Base-by-base conservation (phyloP, 768 basidiomycete species). In the Boletellus ananiceps region DNA sequence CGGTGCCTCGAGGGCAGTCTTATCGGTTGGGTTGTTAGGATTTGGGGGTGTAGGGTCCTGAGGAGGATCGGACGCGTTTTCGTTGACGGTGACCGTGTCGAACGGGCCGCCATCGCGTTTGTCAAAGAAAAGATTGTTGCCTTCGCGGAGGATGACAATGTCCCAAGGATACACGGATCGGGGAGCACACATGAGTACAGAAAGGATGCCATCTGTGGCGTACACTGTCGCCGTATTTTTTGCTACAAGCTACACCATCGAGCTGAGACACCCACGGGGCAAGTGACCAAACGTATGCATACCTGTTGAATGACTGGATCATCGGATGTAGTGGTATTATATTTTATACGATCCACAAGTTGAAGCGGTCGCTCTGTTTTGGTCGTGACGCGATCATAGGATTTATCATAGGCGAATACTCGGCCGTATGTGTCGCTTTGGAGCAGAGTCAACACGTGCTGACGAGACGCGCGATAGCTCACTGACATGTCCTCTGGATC, bases 131-230 rank as follows among this genome's bases (percentile, higher is more conserved):
- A 99, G 72, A 64, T 84, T 89, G 73, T 93, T 84, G 36, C 93
- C 94, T 64, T 96, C 93, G 27, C 92, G 86, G 27, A 91, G 77
- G 58, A 98, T 87, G 54, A 99, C 88, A 46, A 99, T 93, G 64
- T 99, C 96, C 96, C 96, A 99, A 5, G 95, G 94, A 70, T 96
- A 93, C 51, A 94, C 92, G 12, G 93, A 93, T 57, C 96, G 80
- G 9, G 93, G 84, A 8, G 95, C 89, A 55, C 88, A 91, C 96
- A 99, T 99, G 56, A 99, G 80, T 25, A 94, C 88, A 52, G 88
- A 86, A 48, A 99, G 82, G 60, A 99, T 96, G 57, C 86, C 83
- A 73, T 98, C 96, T 23, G 95, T 99, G 9, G 93, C 85, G 66
- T 93, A 99, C 47, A 98, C 82, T 31, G 81, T 84, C 15, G 93